A percentile compares a stretch with the other conserved stretches of the same genome.
phyloP scores from a whole-genome alignment of 306 rosid genomes.

The Luffa acutangula region DNA sequence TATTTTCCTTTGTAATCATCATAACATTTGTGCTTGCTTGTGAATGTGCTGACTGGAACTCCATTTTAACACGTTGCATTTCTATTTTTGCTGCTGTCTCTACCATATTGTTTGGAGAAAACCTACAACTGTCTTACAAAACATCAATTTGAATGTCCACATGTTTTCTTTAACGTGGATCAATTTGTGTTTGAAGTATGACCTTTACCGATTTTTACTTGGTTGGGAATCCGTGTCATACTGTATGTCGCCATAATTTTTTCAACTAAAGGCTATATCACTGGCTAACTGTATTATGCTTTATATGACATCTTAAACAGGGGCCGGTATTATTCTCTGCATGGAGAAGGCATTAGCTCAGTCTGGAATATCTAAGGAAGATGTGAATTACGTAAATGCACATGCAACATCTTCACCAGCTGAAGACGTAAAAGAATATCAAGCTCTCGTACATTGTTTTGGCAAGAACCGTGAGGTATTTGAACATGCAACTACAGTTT shows the following conservation, averaged over 20 bases:
- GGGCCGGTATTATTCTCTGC: conserved; percentile 83
- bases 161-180: not conserved
- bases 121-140: not conserved
- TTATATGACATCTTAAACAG: conserved; percentile 30
- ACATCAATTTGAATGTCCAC: not conserved
- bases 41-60: not conserved
- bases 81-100: not conserved
- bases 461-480: conserved; percentile 73
- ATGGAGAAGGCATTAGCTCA: conserved; percentile 79
- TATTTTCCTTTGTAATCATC: not conserved
- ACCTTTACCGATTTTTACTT: not conserved
- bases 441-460: conserved; percentile 80
- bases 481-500: not conserved
- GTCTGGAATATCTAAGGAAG: conserved; percentile 76
- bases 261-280: not conserved
- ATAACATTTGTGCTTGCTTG: not conserved
- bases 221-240: not conserved
- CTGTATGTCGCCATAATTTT: not conserved
- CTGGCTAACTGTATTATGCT: conserved; percentile 1
- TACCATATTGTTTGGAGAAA: not conserved
- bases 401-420: conserved; percentile 96
- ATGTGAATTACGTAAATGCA: conserved; percentile 89
- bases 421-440: conserved; percentile 86
- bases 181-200: not conserved
- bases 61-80: not conserved